Percentiles rank a stretch among this genome's conserved stretches.
These are phyloP conservation scores for Aureobasidium uvarum DNA, from an alignment of 2,329 filamentous ascomycete species.

Conservation along the genomic window DNA sequence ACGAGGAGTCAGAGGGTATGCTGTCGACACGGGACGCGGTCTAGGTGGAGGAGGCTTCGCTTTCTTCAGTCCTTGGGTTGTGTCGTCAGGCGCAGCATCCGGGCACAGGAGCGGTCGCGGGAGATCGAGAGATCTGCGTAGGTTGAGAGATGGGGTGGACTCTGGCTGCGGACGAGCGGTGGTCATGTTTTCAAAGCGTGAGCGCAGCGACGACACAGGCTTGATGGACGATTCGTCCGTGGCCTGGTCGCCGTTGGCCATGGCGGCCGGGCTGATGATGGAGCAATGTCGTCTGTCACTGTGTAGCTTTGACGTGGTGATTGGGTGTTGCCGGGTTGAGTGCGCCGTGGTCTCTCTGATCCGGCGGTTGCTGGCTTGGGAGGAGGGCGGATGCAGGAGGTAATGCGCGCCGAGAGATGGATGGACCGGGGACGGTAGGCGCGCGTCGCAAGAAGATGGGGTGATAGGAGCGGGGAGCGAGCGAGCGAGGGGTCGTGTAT, in stretches of 20 bases:
- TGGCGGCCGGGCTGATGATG: slow-evolving; percentile 8
- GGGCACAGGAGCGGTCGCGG: slow-evolving; percentile 34
- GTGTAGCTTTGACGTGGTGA: neutral
- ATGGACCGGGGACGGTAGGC: neutral
- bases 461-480: neutral
- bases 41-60: slow-evolving; percentile 40
- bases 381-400: neutral
- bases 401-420: slow-evolving; percentile 5
- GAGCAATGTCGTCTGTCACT: slow-evolving; percentile 3
- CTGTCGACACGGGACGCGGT: slow-evolving; percentile 51
- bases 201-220: slow-evolving; percentile 77
- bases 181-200: slow-evolving; percentile 74
- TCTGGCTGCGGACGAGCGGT: slow-evolving; percentile 32
- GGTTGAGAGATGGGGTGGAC: neutral
- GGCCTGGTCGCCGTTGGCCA: slow-evolving; percentile 24
- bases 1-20: slow-evolving; percentile 46
- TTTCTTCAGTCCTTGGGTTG: slow-evolving; percentile 30
- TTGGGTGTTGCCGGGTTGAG: neutral
- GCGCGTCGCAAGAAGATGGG: neutral
- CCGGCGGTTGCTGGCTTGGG: neutral
- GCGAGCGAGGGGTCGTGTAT: neutral
- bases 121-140: slow-evolving; percentile 43
- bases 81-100: slow-evolving; percentile 35
- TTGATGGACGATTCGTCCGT: slow-evolving; percentile 74
- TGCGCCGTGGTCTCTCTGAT: too few relatives aligned